Conservation (phyloP, 2,329 filamentous ascomycete genomes). For the Alternaria arborescens region DNA sequence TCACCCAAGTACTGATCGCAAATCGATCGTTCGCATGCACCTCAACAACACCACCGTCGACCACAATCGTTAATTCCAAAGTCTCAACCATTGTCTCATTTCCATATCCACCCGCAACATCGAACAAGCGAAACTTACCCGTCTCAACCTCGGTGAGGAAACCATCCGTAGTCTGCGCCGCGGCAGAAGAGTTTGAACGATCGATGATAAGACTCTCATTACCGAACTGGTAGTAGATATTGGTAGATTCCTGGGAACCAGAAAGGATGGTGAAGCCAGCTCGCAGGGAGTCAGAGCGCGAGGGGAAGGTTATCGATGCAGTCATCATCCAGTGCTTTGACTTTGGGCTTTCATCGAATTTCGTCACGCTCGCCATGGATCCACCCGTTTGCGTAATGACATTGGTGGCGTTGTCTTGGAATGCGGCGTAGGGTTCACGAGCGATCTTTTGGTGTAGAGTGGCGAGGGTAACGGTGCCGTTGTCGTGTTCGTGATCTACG, state of each 20-base stretch:
- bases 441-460: conserved; percentile 54
- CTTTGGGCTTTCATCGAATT: conserved; percentile 29
- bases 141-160: conserved; percentile 51
- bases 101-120: conserved; percentile 37
- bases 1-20: conserved; percentile 55
- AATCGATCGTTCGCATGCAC: conserved; percentile 56
- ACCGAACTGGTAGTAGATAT: conserved; percentile 57
- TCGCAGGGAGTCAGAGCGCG: conserved; percentile 48
- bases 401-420: conserved; percentile 38
- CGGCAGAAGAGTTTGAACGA: conserved; percentile 54
- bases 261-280: conserved; percentile 55
- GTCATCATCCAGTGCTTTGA: conserved; percentile 54
- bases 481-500: conserved; percentile 37
- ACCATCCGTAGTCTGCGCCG: conserved; percentile 50
- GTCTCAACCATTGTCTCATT: conserved; percentile 47
- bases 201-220: conserved; percentile 56
- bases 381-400: conserved; percentile 23
- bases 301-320: conserved; percentile 50
- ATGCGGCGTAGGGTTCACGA: conserved; percentile 47
- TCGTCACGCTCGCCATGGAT: conserved; percentile 12
- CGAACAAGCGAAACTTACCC: conserved; percentile 54
- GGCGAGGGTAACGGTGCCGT: conserved; percentile 49
- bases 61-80: conserved; percentile 53
- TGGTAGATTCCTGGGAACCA: conserved; percentile 53
- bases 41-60: conserved; percentile 49